Base-by-base conservation (phyloP, 495 filamentous ascomycete genomes). In the Xylaria flabelliformis region DNA sequence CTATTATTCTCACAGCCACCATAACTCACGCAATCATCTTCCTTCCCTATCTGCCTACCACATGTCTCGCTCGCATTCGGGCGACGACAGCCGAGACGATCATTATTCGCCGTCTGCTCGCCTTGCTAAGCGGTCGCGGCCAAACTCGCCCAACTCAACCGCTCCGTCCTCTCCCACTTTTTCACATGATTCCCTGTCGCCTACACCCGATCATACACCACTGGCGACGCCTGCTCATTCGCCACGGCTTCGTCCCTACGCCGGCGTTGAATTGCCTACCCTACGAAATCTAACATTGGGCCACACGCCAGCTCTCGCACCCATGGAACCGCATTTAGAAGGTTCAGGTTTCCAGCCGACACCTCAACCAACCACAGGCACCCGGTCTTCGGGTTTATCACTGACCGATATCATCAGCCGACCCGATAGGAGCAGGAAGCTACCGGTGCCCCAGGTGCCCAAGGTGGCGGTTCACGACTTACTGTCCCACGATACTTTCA, bases 111-210 rank as follows among this genome's bases (percentile, higher is more conserved):
- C 91, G n/a, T 89, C 91, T 24, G 82, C 83, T 77, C 89, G 93
- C 48, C 89, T 91, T 69, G 89, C 90, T 41, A 97, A 97, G 85
- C 90, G 92, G 58, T 97, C 95, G 67, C 86, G 96, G 69, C 96
- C 96, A 48, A 94, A 93, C 80, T 97, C 97, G 5, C 97, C 96
- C 19, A 91, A 94, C 80, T 97, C 94, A 51, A 98, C 96, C 4
- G 95, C 95, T 26, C 96, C 96, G 36, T 97, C 95, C 36, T 98
- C 96, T 2, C 96, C 96, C n/a, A 97, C 94, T 42, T 98, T 97
- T 83, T 97, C 96, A 7, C 93, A 97, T 82, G 95, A 97, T 84
- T 97, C 95, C 10, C 89, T 94, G 32, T 98, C 97, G 1, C 97
- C 96, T 1, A 99, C 96, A 2, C 97, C 96, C 2, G 96, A 98